phyloP scores from a whole-genome alignment of 306 rosid species.

The Medicago ruthenica region DNA sequence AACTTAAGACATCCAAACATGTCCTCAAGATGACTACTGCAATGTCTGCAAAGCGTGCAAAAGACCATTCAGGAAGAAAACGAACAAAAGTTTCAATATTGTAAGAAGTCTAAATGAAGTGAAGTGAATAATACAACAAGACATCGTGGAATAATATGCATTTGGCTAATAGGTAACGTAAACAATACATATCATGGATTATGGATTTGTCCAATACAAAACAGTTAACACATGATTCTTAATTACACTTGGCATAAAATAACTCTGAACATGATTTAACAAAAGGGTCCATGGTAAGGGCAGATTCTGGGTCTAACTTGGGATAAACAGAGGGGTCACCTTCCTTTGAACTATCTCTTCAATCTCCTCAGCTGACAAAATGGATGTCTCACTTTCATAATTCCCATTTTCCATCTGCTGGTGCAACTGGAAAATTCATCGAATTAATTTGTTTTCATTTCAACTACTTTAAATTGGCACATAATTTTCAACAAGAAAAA shows the following conservation, averaged over 20 bases:
- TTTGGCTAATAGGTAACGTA: background rate
- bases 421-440: slow-evolving; percentile 54
- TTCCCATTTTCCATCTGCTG: slow-evolving; percentile 67
- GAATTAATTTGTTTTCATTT: slow-evolving; percentile 28
- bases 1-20: too few species aligned
- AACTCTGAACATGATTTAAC: too few species aligned
- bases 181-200: background rate
- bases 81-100: slow-evolving; percentile 29
- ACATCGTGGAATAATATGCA: background rate
- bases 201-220: slow-evolving; percentile 1
- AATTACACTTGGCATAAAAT: too few species aligned
- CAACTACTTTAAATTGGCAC: background rate
- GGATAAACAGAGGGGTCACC: slow-evolving; percentile 61
- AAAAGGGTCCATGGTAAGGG: background rate
- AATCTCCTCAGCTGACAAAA: slow-evolving; percentile 62
- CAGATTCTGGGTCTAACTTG: slow-evolving; percentile 46
- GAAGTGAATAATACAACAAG: background rate
- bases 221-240: background rate
- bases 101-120: background rate
- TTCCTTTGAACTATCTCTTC: slow-evolving; percentile 71
- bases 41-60: too few species aligned
- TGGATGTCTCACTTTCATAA: slow-evolving; percentile 60
- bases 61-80: background rate
- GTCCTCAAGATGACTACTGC: too few species aligned
- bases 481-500: background rate